Conservation (phyloP, 2,329 filamentous ascomycete species). For the Didymella segeticola region DNA sequence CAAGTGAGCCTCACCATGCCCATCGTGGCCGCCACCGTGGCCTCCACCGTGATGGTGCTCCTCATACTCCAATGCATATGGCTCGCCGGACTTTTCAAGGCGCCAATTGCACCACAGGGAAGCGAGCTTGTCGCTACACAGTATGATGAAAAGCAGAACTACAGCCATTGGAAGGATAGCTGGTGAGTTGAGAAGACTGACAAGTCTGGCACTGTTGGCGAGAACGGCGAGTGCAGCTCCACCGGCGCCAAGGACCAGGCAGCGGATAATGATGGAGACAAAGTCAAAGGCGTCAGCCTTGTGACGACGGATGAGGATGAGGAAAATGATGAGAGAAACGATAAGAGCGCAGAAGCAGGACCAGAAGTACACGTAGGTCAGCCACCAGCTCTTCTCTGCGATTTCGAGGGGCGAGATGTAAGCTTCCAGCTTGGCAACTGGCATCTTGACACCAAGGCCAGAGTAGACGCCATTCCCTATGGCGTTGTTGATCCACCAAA, state of each 20-base stretch:
- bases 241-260: slow-evolving; percentile 36
- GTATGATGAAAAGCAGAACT: slow-evolving; percentile 43
- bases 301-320: slow-evolving; percentile 50
- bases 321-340: slow-evolving; percentile 46
- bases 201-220: slow-evolving; percentile 28
- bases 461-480: slow-evolving; percentile 43
- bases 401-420: slow-evolving; percentile 31
- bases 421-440: slow-evolving; percentile 35
- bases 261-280: slow-evolving; percentile 43
- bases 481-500: slow-evolving; percentile 27
- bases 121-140: slow-evolving; percentile 40
- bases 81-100: slow-evolving; percentile 38
- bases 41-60: slow-evolving; percentile 34
- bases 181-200: slow-evolving; percentile 40
- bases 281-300: slow-evolving; percentile 51
- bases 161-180: slow-evolving; percentile 46
- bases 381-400: slow-evolving; percentile 36
- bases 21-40: slow-evolving; percentile 24
- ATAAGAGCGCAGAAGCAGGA: slow-evolving; percentile 46
- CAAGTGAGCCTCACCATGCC: slow-evolving; percentile 22
- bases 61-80: slow-evolving; percentile 38
- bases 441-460: slow-evolving; percentile 45
- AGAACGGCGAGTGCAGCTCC: slow-evolving; percentile 40
- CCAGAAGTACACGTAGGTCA: slow-evolving; percentile 50
- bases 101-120: slow-evolving; percentile 40